A percentile compares a stretch with the other conserved stretches of the same genome.
phyloP scores from a whole-genome alignment of 2,329 filamentous ascomycete genomes.

The Grosmannia huntii region DNA sequence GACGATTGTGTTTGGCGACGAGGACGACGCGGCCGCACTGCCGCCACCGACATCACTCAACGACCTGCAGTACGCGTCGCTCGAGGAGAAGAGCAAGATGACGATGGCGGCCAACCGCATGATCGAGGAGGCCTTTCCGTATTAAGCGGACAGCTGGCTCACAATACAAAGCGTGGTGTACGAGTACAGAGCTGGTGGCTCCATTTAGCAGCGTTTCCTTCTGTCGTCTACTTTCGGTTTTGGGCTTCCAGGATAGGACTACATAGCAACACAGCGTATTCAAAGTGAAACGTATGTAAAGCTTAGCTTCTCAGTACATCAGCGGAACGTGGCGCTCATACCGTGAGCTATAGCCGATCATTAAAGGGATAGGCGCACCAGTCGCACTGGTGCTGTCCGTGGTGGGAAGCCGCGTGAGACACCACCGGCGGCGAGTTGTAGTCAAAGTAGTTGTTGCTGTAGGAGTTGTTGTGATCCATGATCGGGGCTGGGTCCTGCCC shows the following conservation, averaged over 20 bases:
- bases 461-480: no score
- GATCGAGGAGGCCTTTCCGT: constrained; percentile 91
- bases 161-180: not conserved
- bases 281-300: not conserved
- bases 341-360: no score
- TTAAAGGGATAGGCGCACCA: not conserved
- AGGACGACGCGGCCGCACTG: constrained; percentile 74
- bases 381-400: not conserved
- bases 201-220: not conserved
- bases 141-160: not conserved
- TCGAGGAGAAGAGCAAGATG: constrained; percentile 89
- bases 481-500: no score
- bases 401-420: not conserved
- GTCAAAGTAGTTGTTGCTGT: no score
- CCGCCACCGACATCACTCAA: constrained; percentile 81
- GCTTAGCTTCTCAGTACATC: not conserved
- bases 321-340: not conserved
- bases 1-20: constrained; percentile 82
- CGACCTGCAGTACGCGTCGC: constrained; percentile 83
- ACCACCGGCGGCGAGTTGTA: not conserved
- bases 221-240: not conserved
- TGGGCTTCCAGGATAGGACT: not conserved
- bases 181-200: not conserved
- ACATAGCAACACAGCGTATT: not conserved
- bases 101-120: constrained; percentile 71